Conservation (phyloP, 129 eudicot species). For the Arctium minus region DNA sequence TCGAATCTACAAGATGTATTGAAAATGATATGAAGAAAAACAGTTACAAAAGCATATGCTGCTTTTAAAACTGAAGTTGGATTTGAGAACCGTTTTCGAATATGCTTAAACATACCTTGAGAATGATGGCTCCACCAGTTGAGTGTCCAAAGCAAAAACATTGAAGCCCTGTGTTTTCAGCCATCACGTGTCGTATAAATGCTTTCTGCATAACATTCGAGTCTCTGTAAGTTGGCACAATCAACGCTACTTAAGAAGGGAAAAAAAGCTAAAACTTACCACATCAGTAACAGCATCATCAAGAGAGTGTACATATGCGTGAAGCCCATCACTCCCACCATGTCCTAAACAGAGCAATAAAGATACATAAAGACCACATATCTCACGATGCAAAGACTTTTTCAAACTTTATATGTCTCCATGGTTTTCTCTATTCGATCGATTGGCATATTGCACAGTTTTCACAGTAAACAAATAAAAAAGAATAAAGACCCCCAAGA, state of each 20-base stretch:
- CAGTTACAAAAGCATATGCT: too few species aligned
- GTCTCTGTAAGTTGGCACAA: not conserved
- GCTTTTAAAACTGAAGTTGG: not conserved
- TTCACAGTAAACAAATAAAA: not conserved
- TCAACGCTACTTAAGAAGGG: not conserved
- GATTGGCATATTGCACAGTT: not conserved
- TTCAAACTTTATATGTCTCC: not conserved
- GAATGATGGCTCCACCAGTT: constrained; percentile 88
- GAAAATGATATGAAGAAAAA: too few species aligned
- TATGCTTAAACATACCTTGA: constrained; percentile 49
- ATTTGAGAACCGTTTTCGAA: not conserved
- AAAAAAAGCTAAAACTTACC: constrained; percentile 38
- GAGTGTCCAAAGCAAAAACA: constrained; percentile 97
- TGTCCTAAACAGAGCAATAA: constrained; percentile 46
- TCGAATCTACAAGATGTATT: too few species aligned
- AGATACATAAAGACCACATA: not conserved
- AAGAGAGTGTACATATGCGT: constrained; percentile 85
- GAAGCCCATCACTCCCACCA: constrained; percentile 98
- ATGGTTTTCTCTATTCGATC: not conserved
- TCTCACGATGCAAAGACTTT: not conserved
- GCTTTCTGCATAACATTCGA: constrained; percentile 46
- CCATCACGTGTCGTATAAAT: constrained; percentile 53
- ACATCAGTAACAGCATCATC: constrained; percentile 67
- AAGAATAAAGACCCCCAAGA: constrained; percentile 2
- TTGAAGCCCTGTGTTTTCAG: constrained; percentile 73